Base-by-base conservation (phyloP, 192 early-diverging fungal species). In the Coemansia sp. region DNA sequence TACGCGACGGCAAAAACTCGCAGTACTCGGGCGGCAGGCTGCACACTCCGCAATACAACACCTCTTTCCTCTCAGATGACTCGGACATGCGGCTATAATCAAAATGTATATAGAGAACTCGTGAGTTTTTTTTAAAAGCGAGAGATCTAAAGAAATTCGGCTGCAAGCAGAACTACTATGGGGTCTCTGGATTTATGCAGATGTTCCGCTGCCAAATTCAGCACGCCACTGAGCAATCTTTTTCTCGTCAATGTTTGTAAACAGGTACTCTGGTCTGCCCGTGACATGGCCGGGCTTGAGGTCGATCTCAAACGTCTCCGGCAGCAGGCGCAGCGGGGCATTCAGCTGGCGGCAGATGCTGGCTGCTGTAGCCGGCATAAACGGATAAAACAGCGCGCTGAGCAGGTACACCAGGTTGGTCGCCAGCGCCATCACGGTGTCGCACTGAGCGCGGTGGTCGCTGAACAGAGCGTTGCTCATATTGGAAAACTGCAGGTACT, bases 371-470 rank as follows among this genome's bases (percentile, higher is more conserved):
- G 81, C 79, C 19, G 97, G 97, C 87, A 99, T 93, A 82, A 85
- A 97, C 21, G 97, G 97, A 60, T 85, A 86, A 47, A 96, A 71
- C 33, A 99, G 44, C 5, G 91, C 86, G 38, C 90, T 84, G 33
- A 99, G 62, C 57, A 98, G 81, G 69, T 98, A 97, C 58, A 87
- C 84, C 49, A 99, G 82, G 72, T 99, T 97, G 48, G 85, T 50
- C 9, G 91, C 87, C 6, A 85, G 80, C 30, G 80, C 82, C 42
- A 98, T 81, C 18, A 98, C 95, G 6, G 88, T 86, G 66, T 96
- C 87, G 79, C 95, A 97, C 55, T 86, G 81, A 12, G 75, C 71
- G 50, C 87, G 88, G 57, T 86, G 70, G 36, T 91, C 84, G 33
- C 67, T 66, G 57, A 95, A 98, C 19, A 98, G 76, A 33, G 83